phyloP scores from a whole-genome alignment of 2,329 filamentous ascomycete genomes.

The Penicillium sp. region DNA sequence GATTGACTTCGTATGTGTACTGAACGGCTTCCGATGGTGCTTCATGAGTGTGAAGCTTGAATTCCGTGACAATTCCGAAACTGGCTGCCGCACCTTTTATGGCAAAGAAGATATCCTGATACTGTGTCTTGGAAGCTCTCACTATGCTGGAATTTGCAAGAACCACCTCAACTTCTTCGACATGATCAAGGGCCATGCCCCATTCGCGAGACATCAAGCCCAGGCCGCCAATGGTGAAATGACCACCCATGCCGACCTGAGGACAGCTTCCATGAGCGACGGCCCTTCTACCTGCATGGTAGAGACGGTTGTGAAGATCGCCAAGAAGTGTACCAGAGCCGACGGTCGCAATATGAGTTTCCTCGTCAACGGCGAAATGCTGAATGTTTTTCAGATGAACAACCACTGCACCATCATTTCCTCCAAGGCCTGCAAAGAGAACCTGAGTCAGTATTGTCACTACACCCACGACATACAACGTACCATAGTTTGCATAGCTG shows the following conservation, averaged over 20 bases:
- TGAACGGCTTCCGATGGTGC: conserved; percentile 53
- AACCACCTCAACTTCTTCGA: conserved; percentile 52
- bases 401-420: conserved; percentile 31
- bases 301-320: conserved; percentile 34
- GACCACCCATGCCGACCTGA: conserved; percentile 42
- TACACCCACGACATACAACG: not conserved
- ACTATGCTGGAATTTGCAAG: conserved; percentile 42
- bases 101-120: conserved; percentile 38
- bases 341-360: conserved; percentile 35
- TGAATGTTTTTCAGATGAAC: conserved; percentile 34
- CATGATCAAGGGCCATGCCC: conserved; percentile 54
- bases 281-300: conserved; percentile 32
- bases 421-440: conserved; percentile 31
- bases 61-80: conserved; percentile 42
- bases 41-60: conserved; percentile 38
- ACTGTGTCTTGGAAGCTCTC: conserved; percentile 26
- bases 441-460: not conserved
- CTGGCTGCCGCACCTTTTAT: conserved; percentile 39
- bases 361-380: conserved; percentile 33
- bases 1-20: conserved; percentile 58
- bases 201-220: conserved; percentile 49
- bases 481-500: conserved; percentile 45
- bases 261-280: conserved; percentile 43
- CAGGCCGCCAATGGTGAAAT: conserved; percentile 42
- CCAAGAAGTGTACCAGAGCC: conserved; percentile 37